A percentile compares a stretch with the other conserved stretches of the same genome.
Conservation (phyloP, 2,329 filamentous ascomycete species). For the Aspergillus pseudoviridinutans region DNA sequence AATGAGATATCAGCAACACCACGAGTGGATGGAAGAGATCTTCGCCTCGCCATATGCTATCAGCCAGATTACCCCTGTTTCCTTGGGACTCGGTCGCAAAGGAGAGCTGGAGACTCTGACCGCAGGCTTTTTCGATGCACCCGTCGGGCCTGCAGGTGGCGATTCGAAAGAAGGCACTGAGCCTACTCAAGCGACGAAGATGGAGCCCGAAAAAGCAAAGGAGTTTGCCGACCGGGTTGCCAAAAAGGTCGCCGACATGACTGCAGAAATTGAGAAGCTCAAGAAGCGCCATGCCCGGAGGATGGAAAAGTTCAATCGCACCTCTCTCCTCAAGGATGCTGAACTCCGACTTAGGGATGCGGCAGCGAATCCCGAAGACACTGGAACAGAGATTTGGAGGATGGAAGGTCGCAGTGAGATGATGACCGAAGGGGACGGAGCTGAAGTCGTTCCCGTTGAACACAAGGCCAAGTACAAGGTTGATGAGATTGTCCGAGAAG, state of each 20-base stretch:
- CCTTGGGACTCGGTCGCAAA: constrained; percentile 78
- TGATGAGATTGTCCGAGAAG: constrained; percentile 69
- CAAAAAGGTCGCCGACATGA: constrained; percentile 67
- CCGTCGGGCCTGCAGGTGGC: constrained; percentile 29
- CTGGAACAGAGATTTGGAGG: constrained; percentile 59
- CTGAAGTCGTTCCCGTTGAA: constrained; percentile 33
- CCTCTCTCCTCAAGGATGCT: constrained; percentile 65
- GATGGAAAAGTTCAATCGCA: constrained; percentile 69
- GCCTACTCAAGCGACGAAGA: constrained; percentile 50
- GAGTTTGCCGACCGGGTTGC: constrained; percentile 78
- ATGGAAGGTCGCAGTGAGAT: constrained; percentile 52
- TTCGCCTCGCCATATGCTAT: constrained; percentile 85
- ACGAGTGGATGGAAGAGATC: constrained; percentile 99
- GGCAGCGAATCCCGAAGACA: constrained; percentile 52
- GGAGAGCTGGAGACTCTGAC: constrained; percentile 80
- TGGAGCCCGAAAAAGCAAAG: constrained; percentile 73
- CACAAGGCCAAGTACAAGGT: constrained; percentile 47
- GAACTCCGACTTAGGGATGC: constrained; percentile 72
- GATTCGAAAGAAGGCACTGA: constrained; percentile 29
- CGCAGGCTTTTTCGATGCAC: constrained; percentile 74
- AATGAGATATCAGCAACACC: constrained; percentile 85
- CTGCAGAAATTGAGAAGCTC: constrained; percentile 79
- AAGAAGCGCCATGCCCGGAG: constrained; percentile 72
- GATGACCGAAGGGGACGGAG: constrained; percentile 32
- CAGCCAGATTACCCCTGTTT: constrained; percentile 77